Evolutionary conservation across 2,329 filamentous ascomycete species (phyloP), one percentile per base, ranked within the genome.

Genomic region (Esteya vermicola): DNA sequence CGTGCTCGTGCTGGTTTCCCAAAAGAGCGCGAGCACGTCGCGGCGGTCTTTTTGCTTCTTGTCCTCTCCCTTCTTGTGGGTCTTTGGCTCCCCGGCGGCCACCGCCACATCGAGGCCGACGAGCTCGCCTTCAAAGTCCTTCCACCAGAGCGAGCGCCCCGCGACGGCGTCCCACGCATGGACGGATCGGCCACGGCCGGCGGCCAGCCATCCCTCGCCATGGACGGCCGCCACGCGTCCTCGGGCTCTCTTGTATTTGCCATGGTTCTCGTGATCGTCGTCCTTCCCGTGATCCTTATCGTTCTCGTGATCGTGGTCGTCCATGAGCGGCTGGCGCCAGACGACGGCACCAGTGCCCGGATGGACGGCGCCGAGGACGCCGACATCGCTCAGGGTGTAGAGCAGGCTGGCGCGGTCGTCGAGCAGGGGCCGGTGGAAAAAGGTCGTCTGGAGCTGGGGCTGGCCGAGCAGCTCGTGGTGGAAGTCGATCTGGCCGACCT

Each of bases 401-500:
- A 98, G 70, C 28, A 98, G 70, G 40, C 84, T 89, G 27, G 88
- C 88, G 58, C 84, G 85, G 46, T 89, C 88, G 50, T 79, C 75
- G 46, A 75, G 70, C 52, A 81, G 72, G 30, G 91, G 89, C 50
- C 79, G 81, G 63, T 95, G 85, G 74, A 96, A 96, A 71, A 96
- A 93, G 50, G 89, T 95, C 45, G 85, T 83, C 47, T 84, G 75
- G 56, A 75, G 67, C 57, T 81, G 81, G 40, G 91, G 86, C 28
- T 84, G 63, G 53, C 91, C 91, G 53, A 98, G 67, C 36, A 96
- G 78, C 48, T 84, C 76, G 64, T 93, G 78, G 62, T 96, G 89
- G 64, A 86, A 96, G 62, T 98, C 91, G 57, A 93, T 75, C 52
- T 85, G 73, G 64, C 79, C 88, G 50, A 93, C 86, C 60, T 98